Conservation (phyloP, 257 asterid genomes). For the Solanum tarijense region DNA sequence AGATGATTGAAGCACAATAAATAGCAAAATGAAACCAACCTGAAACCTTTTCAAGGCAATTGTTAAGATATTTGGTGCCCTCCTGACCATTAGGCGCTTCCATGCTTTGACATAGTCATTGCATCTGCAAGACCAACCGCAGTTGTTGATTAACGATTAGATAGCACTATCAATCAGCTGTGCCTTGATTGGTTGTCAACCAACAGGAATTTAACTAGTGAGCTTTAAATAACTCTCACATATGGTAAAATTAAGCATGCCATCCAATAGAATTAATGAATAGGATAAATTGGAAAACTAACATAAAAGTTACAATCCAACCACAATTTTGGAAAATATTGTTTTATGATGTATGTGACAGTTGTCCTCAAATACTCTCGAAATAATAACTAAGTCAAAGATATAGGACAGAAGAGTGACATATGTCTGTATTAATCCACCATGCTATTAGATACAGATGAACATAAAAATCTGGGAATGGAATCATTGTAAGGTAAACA, state of each 20-base stretch:
- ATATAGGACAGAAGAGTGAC: background rate
- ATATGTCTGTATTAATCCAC: background rate
- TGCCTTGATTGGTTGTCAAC: background rate
- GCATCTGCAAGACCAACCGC: conserved; percentile 51
- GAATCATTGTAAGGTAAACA: background rate
- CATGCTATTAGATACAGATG: background rate
- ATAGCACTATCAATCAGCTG: background rate
- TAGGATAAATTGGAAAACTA: background rate
- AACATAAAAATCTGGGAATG: background rate
- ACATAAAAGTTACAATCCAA: background rate
- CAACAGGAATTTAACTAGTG: background rate
- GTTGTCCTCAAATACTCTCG: background rate
- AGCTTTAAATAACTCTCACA: background rate
- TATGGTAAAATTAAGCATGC: background rate
- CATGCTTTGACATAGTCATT: conserved; percentile 95
- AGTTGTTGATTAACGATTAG: background rate
- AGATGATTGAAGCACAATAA: background rate
- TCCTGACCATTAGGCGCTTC: conserved; percentile 77
- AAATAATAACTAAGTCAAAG: background rate
- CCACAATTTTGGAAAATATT: background rate
- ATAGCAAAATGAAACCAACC: conserved; percentile 31
- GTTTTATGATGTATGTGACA: background rate
- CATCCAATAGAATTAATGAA: background rate
- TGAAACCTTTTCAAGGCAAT: conserved; percentile 97
- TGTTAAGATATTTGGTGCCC: conserved; percentile 91